A percentile compares a stretch with the other conserved stretches of the same genome.
These are phyloP conservation scores for Oryza nivara DNA, from an alignment of 176 grass and related monocot species.

Conservation along the genomic window DNA sequence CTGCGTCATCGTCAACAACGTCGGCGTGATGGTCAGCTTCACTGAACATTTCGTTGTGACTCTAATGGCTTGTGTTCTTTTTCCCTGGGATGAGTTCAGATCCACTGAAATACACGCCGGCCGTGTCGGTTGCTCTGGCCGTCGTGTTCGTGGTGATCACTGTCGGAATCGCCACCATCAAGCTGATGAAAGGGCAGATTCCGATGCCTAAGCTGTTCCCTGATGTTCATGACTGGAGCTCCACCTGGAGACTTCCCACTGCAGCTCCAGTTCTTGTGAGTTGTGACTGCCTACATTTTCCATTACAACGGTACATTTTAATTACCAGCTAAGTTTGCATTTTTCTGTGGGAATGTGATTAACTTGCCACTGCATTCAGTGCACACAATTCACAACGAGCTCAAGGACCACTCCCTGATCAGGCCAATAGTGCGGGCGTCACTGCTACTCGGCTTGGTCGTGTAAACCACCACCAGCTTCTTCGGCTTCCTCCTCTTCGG, in stretches of 20 bases:
- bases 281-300: conserved; percentile 93
- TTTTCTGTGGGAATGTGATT: not conserved
- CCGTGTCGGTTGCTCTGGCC: conserved; percentile 78
- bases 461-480: conserved; percentile 85
- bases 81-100: conserved; percentile 48
- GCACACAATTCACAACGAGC: conserved; percentile 76
- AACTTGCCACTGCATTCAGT: conserved; percentile 17
- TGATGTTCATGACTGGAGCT: conserved; percentile 59
- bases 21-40: conserved; percentile 67
- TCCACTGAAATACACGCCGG: conserved; percentile 83
- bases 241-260: conserved; percentile 83
- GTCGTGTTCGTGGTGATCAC: conserved; percentile 91
- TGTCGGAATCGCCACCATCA: conserved; percentile 77
- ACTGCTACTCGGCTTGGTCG: conserved; percentile 59
- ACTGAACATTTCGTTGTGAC: not conserved
- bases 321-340: not conserved
- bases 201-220: conserved; percentile 82
- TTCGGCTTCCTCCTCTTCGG: conserved; percentile 92
- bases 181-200: conserved; percentile 64
- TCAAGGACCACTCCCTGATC: conserved; percentile 70
- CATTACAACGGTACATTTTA: conserved; percentile 78
- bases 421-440: conserved; percentile 73
- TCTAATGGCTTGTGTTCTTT: not conserved
- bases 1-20: conserved; percentile 83
- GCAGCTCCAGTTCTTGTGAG: conserved; percentile 59